Percentiles rank a stretch among this genome's conserved stretches.
Conservation (phyloP, 1,139 yeast genomes). For the Suhomyces choctaworum region DNA sequence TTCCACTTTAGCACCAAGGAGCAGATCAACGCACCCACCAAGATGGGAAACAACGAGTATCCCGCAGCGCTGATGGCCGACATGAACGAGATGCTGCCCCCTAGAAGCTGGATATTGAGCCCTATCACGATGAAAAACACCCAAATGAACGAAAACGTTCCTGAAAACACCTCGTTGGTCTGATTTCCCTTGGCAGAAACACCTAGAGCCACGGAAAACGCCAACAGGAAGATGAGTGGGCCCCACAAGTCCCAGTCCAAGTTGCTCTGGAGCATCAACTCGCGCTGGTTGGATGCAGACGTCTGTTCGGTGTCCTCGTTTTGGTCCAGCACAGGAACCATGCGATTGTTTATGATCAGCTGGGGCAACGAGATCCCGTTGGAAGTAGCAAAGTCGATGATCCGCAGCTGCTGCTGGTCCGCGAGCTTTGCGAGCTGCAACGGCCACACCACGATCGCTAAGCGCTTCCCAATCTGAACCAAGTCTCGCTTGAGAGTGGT, state of each 20-base stretch:
- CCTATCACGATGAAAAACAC: conserved; percentile 59
- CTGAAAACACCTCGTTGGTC: conserved; percentile 52
- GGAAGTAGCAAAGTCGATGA: conserved; percentile 44
- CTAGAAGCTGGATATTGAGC: conserved; percentile 71
- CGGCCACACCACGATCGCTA: conserved; percentile 76
- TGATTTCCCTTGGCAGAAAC: conserved; percentile 39
- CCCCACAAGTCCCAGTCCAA: conserved; percentile 92
- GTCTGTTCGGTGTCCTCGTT: conserved; percentile 26
- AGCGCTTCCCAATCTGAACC: conserved; percentile 60
- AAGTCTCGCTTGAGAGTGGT: conserved; percentile 70
- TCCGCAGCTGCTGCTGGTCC: conserved; percentile 42
- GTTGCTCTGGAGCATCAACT: conserved; percentile 28
- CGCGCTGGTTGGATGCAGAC: conserved; percentile 8
- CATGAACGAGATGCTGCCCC: conserved; percentile 71
- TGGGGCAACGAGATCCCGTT: conserved; percentile 49
- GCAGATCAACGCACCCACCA: conserved; percentile 63
- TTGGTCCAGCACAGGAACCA: conserved; percentile 31
- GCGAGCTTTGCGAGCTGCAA: conserved; percentile 48
- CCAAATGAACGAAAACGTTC: conserved; percentile 51
- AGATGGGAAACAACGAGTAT: conserved; percentile 77
- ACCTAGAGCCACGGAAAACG: conserved; percentile 59
- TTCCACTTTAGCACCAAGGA: conserved; percentile 54
- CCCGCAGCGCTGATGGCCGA: conserved; percentile 82
- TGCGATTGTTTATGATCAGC: conserved; percentile 33
- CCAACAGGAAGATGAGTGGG: conserved; percentile 70